Base-by-base conservation (phyloP, 2,329 filamentous ascomycete species). In the Trematosphaeria pertusa region DNA sequence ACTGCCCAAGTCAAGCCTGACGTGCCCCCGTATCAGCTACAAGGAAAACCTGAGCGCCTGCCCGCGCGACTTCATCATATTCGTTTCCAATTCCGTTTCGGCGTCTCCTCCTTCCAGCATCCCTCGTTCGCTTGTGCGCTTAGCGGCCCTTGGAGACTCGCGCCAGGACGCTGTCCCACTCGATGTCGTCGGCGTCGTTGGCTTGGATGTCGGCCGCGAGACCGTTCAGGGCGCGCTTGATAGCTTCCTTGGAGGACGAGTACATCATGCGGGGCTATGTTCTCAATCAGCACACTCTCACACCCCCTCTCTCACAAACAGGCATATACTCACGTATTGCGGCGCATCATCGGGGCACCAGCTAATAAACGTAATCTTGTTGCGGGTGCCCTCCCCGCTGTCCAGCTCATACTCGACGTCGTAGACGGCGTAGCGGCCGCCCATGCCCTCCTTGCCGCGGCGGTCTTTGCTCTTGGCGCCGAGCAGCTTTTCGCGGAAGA, bases 241-340 rank as follows among this genome's bases (percentile, higher is more conserved):
- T 82, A 50, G 88, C 87, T 66, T 92, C 88, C 80, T 93, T 94
- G 75, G 89, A 94, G 41, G 89, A 89, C 64, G 89, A 88, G 81
- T 93, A 94, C 74, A 91, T 82, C 89, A 94, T 94, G 82, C 91
- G 91, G 75, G 87, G 82, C 89, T 91, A 60, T 66, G 58, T 37
- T 36, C n/a, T 3, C 15, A 14, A 15, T 35, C 26, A 7, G 28
- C 20, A 31, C 11, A 14, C 20, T 20, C 11, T 17, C 15, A 50
- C 32, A 17, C 20, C 18, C 10, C 33, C 17, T n/a, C n/a, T n/a
- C n/a, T n/a, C n/a, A n/a, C n/a, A n/a, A n/a, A n/a, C n/a, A n/a
- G n/a, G n/a, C n/a, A n/a, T 26, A 8, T 36, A 77, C 84, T 73
- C 72, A 91, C 89, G 81, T 87, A 87, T 75, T 91, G 81, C 59